Evolutionary conservation across 805 yeast species (phyloP), one percentile per base, ranked within the genome.

Genomic region (Teunomyces gatunensis): DNA sequence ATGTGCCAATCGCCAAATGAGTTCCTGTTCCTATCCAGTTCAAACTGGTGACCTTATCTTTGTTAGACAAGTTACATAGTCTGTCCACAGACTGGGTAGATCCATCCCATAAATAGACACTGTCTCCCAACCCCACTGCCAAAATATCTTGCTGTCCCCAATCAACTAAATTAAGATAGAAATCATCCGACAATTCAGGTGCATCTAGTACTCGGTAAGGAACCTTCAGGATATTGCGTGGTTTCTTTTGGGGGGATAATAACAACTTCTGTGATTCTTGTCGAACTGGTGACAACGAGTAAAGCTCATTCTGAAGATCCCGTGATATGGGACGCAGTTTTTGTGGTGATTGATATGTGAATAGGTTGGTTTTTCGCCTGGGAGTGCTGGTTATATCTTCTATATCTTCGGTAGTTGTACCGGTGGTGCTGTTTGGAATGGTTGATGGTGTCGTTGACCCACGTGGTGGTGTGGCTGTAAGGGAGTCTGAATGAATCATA

Each of bases 1-100:
- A 78, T 1, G 97, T 89, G 1, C 99, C 99, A 5, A 94, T 83
- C 0, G 99, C 98, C 43, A 94, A 60, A 69, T 94, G 97, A 11
- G 96, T 86, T 13, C 98, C 98, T 9, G 92, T 81, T 20, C 92
- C 95, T 42, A 92, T 88, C 99, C 99, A 94, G 47, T 87, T 83
- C 33, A 92, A 70, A 55, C 96, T 84, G 6, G 97, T 87, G 20
- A 89, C 87, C 42, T 74, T 70, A 55, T 91, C 97, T 53, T 76
- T 75, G 33, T 74, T 77, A 5, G 62, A 47, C 27, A 92, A 71
- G 53, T 87, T 88, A 58, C 96, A 87, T 32, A 94, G 74, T 54
- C 90, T 78, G 50, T 83, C 83, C 1, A 92, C 97, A 2, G 84
- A 79, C 15, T 96, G 96, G 0, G 89, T 81, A 7, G 83, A 73